A percentile compares a stretch with the other conserved stretches of the same genome.
Conservation (phyloP, 1,284 basidiomycete genomes). For the Rhizoctonia solani region DNA sequence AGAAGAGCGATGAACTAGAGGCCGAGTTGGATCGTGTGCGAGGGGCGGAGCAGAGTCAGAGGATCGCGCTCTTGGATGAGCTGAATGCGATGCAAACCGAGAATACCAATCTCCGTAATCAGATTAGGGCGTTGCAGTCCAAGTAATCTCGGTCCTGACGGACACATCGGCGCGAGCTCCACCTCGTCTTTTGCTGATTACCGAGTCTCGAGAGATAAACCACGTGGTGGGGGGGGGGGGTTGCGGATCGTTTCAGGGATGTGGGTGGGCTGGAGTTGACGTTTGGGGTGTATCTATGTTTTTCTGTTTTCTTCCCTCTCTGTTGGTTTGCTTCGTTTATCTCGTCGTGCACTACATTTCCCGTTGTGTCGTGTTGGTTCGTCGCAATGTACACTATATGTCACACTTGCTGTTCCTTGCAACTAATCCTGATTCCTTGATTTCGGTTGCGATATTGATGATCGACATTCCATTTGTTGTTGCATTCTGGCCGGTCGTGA, state of each 20-base stretch:
- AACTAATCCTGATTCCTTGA: constrained; percentile 10
- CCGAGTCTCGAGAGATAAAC: too few relatives aligned
- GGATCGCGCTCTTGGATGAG: constrained; percentile 74
- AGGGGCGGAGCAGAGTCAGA: constrained; percentile 67
- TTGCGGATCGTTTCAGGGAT: neutral
- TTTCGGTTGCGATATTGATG: too few relatives aligned
- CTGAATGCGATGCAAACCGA: constrained; percentile 77
- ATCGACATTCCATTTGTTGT: too few relatives aligned
- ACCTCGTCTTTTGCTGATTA: too few relatives aligned
- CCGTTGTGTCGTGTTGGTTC: neutral
- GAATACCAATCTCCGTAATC: constrained; percentile 67
- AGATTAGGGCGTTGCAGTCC: constrained; percentile 52
- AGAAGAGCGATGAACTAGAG: constrained; percentile 57
- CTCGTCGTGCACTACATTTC: neutral
- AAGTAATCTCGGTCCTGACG: too few relatives aligned
- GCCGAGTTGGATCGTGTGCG: constrained; percentile 58
- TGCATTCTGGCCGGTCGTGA: too few relatives aligned
- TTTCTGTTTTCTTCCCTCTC: too few relatives aligned
- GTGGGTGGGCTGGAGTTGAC: neutral
- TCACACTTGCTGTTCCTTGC: constrained; percentile 15
- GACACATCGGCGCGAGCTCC: too few relatives aligned
- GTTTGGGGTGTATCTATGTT: constrained; percentile 19
- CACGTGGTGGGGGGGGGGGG: too few relatives aligned
- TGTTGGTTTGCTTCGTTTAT: constrained; percentile 19
- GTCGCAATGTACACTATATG: constrained; percentile 22